phyloP scores from a whole-genome alignment of 2,329 filamentous ascomycete species.

The Exophiala oligosperma region DNA sequence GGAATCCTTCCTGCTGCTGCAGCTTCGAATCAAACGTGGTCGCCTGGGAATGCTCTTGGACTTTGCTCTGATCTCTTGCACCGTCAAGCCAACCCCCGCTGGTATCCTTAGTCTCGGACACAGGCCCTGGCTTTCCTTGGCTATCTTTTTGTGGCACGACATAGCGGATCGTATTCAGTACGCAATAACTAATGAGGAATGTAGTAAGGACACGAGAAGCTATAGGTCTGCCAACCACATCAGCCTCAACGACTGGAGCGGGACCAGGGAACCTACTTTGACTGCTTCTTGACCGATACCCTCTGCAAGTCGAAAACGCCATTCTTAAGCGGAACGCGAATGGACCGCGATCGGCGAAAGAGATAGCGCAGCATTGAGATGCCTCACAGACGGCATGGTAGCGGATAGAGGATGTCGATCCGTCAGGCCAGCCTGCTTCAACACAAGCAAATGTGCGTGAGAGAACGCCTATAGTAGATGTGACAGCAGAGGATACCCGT shows the following conservation, averaged over 20 bases:
- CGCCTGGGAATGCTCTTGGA: too few relatives aligned
- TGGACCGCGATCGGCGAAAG: slow-evolving; percentile 26
- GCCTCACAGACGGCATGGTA: slow-evolving; percentile 17
- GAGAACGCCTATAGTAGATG: not conserved
- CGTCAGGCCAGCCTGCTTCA: not conserved
- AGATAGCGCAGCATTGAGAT: slow-evolving; percentile 28
- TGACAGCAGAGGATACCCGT: not conserved
- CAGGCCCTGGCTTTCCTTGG: not conserved
- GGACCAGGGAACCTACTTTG: slow-evolving; percentile 15
- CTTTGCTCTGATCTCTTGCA: too few relatives aligned
- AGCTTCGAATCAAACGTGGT: not conserved
- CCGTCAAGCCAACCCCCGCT: too few relatives aligned
- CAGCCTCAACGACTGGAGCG: not conserved
- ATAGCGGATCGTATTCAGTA: slow-evolving; percentile 15
- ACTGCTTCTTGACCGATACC: slow-evolving; percentile 22
- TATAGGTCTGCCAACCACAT: slow-evolving; percentile 10
- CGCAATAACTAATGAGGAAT: slow-evolving; percentile 23
- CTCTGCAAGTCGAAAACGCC: slow-evolving; percentile 21
- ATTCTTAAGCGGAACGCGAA: slow-evolving; percentile 27
- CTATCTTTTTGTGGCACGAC: slow-evolving; percentile 7
- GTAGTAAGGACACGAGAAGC: slow-evolving; percentile 24
- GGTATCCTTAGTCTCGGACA: not conserved
- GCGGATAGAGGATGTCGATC: slow-evolving; percentile 5
- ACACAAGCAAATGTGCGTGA: not conserved
- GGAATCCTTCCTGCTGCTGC: slow-evolving; percentile 4